Conservation (phyloP, 306 rosid species). For the Corylus americana region DNA sequence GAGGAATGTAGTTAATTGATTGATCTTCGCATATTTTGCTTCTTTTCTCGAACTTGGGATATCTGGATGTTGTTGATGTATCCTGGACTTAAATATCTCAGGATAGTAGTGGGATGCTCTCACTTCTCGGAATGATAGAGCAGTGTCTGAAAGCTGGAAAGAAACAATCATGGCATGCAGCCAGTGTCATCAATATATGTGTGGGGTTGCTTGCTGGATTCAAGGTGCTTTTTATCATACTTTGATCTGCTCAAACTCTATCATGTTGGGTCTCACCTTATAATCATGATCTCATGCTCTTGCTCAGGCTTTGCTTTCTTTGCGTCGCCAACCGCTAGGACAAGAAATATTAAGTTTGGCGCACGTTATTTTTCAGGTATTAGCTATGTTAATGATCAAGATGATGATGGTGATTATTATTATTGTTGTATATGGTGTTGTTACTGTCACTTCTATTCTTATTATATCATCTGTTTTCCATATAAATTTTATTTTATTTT, state of each 20-base stretch:
- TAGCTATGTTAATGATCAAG: constrained; percentile 4
- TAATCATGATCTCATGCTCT: constrained; percentile 29
- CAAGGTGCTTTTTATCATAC: constrained; percentile 59
- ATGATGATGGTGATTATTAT: neutral
- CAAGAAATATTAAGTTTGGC: constrained; percentile 74
- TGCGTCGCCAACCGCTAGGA: constrained; percentile 68
- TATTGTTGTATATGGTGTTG: constrained; percentile 8
- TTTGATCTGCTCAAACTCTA: constrained; percentile 16
- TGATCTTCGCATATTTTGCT: constrained; percentile 19
- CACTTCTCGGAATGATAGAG: constrained; percentile 85
- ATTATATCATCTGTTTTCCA: neutral
- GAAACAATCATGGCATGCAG: constrained; percentile 82
- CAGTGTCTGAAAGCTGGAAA: constrained; percentile 93
- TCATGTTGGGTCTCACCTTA: constrained; percentile 26
- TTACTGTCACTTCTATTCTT: constrained; percentile 3
- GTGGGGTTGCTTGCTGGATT: constrained; percentile 90
- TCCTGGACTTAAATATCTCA: constrained; percentile 41
- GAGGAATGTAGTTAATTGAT: constrained; percentile 15
- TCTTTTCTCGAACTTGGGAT: constrained; percentile 21
- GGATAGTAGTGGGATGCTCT: constrained; percentile 83
- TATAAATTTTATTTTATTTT: constrained; percentile 34
- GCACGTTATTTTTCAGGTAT: constrained; percentile 86
- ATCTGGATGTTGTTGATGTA: constrained; percentile 31
- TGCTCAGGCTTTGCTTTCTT: constrained; percentile 67
- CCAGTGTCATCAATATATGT: constrained; percentile 87